Conservation (phyloP, 148 eudicot species). For the Polygonum aviculare region DNA sequence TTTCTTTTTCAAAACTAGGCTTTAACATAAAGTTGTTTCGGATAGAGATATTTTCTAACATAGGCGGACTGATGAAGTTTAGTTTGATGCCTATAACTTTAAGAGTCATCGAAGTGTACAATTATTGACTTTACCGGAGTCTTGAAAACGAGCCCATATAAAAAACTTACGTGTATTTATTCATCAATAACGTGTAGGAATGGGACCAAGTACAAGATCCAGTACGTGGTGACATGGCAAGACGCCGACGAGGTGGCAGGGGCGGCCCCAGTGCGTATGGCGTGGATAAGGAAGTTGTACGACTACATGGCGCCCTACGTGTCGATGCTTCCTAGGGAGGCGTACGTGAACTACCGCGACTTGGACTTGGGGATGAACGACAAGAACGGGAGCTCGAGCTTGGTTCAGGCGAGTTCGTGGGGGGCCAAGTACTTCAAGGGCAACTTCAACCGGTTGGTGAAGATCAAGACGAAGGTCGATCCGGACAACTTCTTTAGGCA, state of each 20-base stretch:
- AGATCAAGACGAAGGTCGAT: constrained; percentile 12
- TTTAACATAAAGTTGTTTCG: no score
- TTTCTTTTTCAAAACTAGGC: no score
- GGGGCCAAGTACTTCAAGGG: constrained; percentile 5
- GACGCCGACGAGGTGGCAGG: not conserved
- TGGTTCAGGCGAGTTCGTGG: constrained; percentile 10
- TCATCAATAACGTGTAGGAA: constrained; percentile 2
- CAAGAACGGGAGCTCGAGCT: constrained; percentile 6
- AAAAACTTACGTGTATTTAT: no score
- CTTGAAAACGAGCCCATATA: no score
- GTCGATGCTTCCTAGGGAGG: constrained; percentile 8
- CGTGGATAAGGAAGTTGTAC: not conserved
- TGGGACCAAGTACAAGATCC: constrained; percentile 12
- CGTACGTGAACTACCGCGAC: constrained; percentile 13
- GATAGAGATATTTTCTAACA: no score
- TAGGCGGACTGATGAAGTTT: no score
- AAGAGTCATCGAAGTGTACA: no score
- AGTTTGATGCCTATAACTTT: no score
- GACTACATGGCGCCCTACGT: constrained; percentile 6
- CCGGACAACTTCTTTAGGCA: constrained; percentile 12
- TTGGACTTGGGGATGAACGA: constrained; percentile 15
- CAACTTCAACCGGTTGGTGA: constrained; percentile 10
- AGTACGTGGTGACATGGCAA: constrained; percentile 10
- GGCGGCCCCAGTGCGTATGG: not conserved
- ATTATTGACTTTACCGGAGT: no score